Base-by-base conservation (phyloP, 306 rosid genomes). In the Coriaria nepalensis region DNA sequence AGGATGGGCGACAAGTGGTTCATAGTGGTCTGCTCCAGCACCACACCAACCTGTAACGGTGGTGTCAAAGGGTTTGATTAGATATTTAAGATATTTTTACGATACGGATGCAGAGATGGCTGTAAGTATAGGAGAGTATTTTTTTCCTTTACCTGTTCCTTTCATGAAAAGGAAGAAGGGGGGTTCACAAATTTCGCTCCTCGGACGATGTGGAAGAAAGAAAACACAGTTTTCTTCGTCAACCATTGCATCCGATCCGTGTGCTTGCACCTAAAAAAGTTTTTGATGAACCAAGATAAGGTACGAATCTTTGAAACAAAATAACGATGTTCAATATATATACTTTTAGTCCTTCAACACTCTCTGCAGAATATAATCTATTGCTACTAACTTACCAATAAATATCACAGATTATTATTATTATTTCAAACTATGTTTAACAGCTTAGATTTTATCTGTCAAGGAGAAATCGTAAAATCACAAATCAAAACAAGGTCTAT, bases 111-210 rank as follows among this genome's bases (percentile, higher is more conserved):
- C 3, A 20, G 29, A 20, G 29, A 20, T 20, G 29, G 29, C 3
- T 20, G 29, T 20, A 20, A 20, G 29, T 3, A 20, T 20, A 20
- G 29, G 3, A 20, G 29, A 20, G 29, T 20, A n/a, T 20, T 20
- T 1, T 1, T 20, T 20, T 48, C 41, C 47, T 9, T 70, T 74
- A 88, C 97, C 95, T 77, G 98, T 90, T 75, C 98, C 98, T 79
- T 85, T 90, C 98, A 90, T 90, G 78, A 90, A 90, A 55, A 90
- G 98, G 60, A 90, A 90, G 65, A 90, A 74, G 6, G 98, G 98
- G 42, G 59, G 74, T 62, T 90, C 95, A 33, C 73, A 53, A 53
- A 90, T 73, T 71, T 67, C 72, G 49, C 87, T 77, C 64, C 98
- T 70, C 13, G 98, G 95, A 41, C 98, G 94, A 58, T 90, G 98